Conservation (phyloP, 345 rosid species). For the Arabidopsis arenosa region DNA sequence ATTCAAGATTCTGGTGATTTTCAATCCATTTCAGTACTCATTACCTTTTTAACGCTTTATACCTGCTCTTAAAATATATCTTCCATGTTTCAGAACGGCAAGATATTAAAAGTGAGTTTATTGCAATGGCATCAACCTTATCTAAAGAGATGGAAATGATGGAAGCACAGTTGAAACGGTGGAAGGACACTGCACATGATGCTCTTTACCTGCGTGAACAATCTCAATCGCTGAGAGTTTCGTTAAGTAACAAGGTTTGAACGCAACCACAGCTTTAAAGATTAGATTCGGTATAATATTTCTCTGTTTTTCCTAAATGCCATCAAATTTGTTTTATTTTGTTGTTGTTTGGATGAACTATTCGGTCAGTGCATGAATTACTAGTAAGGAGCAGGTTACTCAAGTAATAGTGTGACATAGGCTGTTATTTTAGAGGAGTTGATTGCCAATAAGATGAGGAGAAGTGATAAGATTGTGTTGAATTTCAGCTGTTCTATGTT, state of each 20-base stretch:
- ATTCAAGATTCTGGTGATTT: conserved; percentile 78
- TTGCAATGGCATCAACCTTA: conserved; percentile 89
- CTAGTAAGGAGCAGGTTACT: conserved; percentile 3
- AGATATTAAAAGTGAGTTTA: conserved; percentile 84
- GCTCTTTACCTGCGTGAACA: conserved; percentile 71
- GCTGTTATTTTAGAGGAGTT: conserved; percentile 13
- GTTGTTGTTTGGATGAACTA: conserved; percentile 12
- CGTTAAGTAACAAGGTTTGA: conserved; percentile 71
- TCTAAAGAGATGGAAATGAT: conserved; percentile 95
- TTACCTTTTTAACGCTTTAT: conserved; percentile 13
- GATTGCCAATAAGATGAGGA: conserved; percentile 27
- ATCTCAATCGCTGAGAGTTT: conserved; percentile 63
- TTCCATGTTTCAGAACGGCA: conserved; percentile 67
- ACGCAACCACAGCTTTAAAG: conserved; percentile 33
- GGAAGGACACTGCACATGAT: conserved; percentile 90
- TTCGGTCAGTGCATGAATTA: conserved; percentile 20
- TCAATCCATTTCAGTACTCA: conserved; percentile 33
- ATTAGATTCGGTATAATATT: conserved; percentile 21
- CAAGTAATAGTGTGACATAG: neutral
- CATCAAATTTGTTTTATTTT: neutral
- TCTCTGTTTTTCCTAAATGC: conserved; percentile 25
- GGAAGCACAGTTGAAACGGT: conserved; percentile 87
- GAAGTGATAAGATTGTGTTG: neutral
- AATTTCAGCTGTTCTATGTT: conserved; percentile 5
- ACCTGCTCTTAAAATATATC: conserved; percentile 28